These are phyloP conservation scores for Aquanectria penicillioides DNA, from an alignment of 2,329 filamentous ascomycete species.

Conservation along the genomic window DNA sequence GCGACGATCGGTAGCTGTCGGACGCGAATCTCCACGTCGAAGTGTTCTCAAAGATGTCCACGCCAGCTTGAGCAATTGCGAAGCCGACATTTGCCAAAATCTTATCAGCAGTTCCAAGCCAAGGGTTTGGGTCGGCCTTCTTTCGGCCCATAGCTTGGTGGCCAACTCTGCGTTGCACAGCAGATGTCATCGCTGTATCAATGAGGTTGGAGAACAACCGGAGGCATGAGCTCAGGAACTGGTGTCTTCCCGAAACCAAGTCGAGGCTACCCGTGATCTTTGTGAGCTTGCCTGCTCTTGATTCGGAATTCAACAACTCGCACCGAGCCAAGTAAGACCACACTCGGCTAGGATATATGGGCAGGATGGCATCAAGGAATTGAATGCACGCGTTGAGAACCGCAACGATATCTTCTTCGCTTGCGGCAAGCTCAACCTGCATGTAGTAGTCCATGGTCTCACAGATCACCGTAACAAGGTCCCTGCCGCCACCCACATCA, in stretches of 20 bases:
- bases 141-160: conserved; percentile 60
- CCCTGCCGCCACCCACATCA: conserved; percentile 63
- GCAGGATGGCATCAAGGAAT: conserved; percentile 79
- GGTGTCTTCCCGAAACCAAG: conserved; percentile 78
- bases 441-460: conserved; percentile 82
- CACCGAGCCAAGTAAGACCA: conserved; percentile 92
- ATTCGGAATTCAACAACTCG: conserved; percentile 79
- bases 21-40: conserved; percentile 85
- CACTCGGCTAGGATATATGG: conserved; percentile 81
- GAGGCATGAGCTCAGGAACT: conserved; percentile 79
- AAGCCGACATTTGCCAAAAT: conserved; percentile 76
- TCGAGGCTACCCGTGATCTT: conserved; percentile 86
- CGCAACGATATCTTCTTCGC: conserved; percentile 73
- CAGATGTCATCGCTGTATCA: conserved; percentile 76
- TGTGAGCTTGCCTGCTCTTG: conserved; percentile 79
- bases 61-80: conserved; percentile 77
- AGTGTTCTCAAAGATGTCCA: conserved; percentile 88
- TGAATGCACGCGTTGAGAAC: conserved; percentile 78
- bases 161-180: conserved; percentile 71
- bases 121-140: conserved; percentile 61
- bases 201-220: conserved; percentile 79
- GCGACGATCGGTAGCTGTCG: conserved; percentile 72
- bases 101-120: conserved; percentile 81
- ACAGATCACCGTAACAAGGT: conserved; percentile 84
- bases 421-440: conserved; percentile 64